Conservation (phyloP, 306 rosid genomes). For the Quercus bicolor region DNA sequence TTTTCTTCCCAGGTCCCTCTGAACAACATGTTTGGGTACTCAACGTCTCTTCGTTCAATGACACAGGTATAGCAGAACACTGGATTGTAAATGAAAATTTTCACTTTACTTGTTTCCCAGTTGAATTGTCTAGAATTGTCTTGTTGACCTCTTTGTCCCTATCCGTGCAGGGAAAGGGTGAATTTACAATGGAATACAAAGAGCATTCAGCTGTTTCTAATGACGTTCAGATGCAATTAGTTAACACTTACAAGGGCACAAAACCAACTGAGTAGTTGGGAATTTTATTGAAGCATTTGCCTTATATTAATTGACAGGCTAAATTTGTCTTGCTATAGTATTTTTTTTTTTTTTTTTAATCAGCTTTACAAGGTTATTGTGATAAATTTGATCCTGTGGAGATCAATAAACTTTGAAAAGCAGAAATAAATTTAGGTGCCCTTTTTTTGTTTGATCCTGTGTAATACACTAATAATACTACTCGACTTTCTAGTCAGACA, state of each 20-base stretch:
- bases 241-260: slow-evolving; percentile 66
- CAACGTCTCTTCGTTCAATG: slow-evolving; percentile 89
- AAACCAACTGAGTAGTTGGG: slow-evolving; percentile 50
- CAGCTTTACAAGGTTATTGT: slow-evolving; percentile 14
- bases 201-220: slow-evolving; percentile 80
- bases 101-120: not conserved
- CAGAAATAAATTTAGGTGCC: slow-evolving; percentile 20
- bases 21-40: slow-evolving; percentile 95
- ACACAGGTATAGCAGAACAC: slow-evolving; percentile 47
- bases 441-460: slow-evolving; percentile 13
- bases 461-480: not conserved
- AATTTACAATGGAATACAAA: slow-evolving; percentile 97
- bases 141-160: not conserved
- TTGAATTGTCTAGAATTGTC: not conserved
- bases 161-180: slow-evolving; percentile 86
- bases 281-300: not conserved
- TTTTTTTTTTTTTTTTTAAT: not conserved
- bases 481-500: not conserved
- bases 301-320: slow-evolving; percentile 10
- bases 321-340: not conserved
- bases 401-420: slow-evolving; percentile 46
- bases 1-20: slow-evolving; percentile 69
- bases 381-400: slow-evolving; percentile 21
- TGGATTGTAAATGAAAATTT: not conserved
- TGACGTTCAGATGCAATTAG: slow-evolving; percentile 78